Evolutionary conservation across 2,329 filamentous ascomycete genomes (phyloP), one percentile per base, ranked within the genome.

Genomic region (Shiraia sp.): DNA sequence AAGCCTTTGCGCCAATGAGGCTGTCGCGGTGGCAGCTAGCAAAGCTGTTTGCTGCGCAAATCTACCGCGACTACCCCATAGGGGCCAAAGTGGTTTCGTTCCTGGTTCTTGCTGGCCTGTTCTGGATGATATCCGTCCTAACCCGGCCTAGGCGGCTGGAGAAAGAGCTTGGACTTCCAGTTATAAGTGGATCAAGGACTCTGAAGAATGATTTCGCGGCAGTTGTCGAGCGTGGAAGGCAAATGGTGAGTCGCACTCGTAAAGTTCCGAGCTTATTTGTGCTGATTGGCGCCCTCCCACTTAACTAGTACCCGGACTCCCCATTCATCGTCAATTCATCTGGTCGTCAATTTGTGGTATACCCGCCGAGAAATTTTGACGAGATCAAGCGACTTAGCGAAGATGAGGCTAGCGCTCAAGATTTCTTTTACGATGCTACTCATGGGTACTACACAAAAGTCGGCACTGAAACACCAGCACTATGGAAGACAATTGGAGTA

Each of bases 291-390:
- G 12, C 27, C 12, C 27, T 10, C 12, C 27, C 7, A 29, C 12
- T 29, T n/a, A n/a, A n/a, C n/a, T 29, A 29, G 27, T 29, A 29
- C 27, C 27, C 27, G 27, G 27, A 29, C 27, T n/a, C 7, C 7
- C 27, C 27, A 29, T 29, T 29, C 15, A 29, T 29, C 27, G 27
- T 29, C 27, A 29, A 29, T 29, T 29, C 27, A 29, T 29, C 27
- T 4, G 27, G 27, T 29, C 27, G 27, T 10, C 27, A 29, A 29
- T 29, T 29, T n/a, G 27, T 29, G 27, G 27, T 29, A 29, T 29
- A 29, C 27, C 27, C 27, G 27, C 27, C 27, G 2, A 29, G 27
- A 3, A 29, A 29, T 29, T 29, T 29, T 14, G 27, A 29, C 27
- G 27, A 29, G 12, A 29, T 29, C 12, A 29, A 29, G 27, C 27